Base-by-base conservation (phyloP, 306 rosid genomes). In the Lathyrus oleraceus region DNA sequence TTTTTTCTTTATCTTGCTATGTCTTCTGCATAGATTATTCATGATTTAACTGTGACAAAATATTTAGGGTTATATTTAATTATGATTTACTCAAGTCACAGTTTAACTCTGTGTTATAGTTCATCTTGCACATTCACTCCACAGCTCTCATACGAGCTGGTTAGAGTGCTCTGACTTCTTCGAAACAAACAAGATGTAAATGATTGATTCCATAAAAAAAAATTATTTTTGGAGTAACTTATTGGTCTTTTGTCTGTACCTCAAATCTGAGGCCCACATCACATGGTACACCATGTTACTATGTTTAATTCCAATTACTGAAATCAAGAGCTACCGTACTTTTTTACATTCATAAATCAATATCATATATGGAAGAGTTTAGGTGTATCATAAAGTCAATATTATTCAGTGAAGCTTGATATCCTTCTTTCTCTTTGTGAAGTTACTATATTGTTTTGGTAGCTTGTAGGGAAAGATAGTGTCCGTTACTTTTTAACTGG, bases 221-320 rank as follows among this genome's bases (percentile, higher is more conserved):
- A 15, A 14, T 49, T 3, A 7, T 54, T 62, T 47, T 52, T 30
- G 11, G 16, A 67, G 6, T 17, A 6, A 12, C 10, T 72, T 52
- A 1, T 59, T 70, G 48, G 25, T 6, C 9, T 11, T 2, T 65
- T 65, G 61, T 56, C 60, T 61, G 17, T 47, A 45, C 48, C 68
- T 70, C 10, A 23, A 20, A 16, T 35, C n/a, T 15, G 0, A 16
- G 74, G 32, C 70, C 69, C 80, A 75, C 80, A 20, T 70, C 84
- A 75, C 84, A 48, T 80, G 74, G 8, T 54, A 13, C 75, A 13
- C 75, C 81, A 66, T 61, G 78, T 71, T 70, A 21, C 35, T 56
- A 56, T 53, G 61, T 13, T 56, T 12, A 52, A 10, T 49, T 49
- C 5, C 8, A 53, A 13, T 27, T 25, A 27, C 39, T 6, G 38